Evolutionary conservation across 1,139 yeast species (phyloP).

Genomic region (Scheffersomyces stambukii): DNA sequence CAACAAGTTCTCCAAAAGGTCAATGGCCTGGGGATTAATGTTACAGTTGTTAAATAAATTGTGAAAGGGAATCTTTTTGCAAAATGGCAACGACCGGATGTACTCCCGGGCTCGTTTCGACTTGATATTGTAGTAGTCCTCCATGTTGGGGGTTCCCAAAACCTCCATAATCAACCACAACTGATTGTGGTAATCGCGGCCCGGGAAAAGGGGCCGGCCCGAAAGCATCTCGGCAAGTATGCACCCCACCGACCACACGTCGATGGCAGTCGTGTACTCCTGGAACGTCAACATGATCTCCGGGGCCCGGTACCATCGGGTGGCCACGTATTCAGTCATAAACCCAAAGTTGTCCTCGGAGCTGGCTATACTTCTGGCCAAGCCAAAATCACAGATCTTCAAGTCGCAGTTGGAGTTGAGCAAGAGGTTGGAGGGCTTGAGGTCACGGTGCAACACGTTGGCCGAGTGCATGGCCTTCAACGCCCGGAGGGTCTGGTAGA

Average conservation of each 20-base stretch:
- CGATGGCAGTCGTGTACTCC: slow-evolving; percentile 68
- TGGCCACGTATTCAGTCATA: slow-evolving; percentile 73
- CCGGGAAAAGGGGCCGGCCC: slow-evolving; percentile 73
- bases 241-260: slow-evolving; percentile 79
- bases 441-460: slow-evolving; percentile 36
- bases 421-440: slow-evolving; percentile 37
- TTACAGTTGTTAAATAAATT: slow-evolving; percentile 32
- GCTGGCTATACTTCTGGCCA: slow-evolving; percentile 36
- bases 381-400: slow-evolving; percentile 56
- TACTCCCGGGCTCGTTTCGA: slow-evolving; percentile 62
- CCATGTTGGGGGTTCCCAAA: slow-evolving; percentile 61
- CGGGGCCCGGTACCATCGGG: slow-evolving; percentile 79
- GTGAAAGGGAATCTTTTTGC: slow-evolving; percentile 42
- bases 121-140: slow-evolving; percentile 53
- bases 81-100: slow-evolving; percentile 55
- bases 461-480: slow-evolving; percentile 63
- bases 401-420: slow-evolving; percentile 31
- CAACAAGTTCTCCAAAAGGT: slow-evolving; percentile 54
- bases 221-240: slow-evolving; percentile 63
- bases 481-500: slow-evolving; percentile 62
- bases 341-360: slow-evolving; percentile 35
- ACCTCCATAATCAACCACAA: slow-evolving; percentile 56
- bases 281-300: slow-evolving; percentile 72
- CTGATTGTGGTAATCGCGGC: slow-evolving; percentile 69
- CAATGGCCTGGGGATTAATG: slow-evolving; percentile 57